Percentiles rank a stretch among this genome's conserved stretches.
These are phyloP conservation scores for Microbotryum lychnidis-dioicae DNA, from an alignment of 1,284 basidiomycete genomes.

Conservation along the genomic window DNA sequence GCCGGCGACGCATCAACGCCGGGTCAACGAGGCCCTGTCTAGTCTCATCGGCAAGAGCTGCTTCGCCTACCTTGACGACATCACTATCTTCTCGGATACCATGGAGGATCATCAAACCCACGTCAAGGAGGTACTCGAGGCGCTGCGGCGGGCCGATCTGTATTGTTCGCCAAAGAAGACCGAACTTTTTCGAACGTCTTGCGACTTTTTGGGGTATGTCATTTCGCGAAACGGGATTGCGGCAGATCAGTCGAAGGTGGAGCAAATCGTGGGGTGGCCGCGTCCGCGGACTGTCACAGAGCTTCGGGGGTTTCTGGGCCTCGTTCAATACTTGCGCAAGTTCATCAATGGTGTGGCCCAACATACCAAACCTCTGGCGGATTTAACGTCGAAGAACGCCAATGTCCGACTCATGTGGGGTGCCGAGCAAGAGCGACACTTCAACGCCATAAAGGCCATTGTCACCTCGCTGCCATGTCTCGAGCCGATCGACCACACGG, in stretches of 20 bases:
- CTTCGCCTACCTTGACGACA: too few relatives aligned
- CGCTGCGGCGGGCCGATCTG: too few relatives aligned
- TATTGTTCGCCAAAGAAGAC: too few relatives aligned
- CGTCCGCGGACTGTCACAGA: conserved; percentile 35
- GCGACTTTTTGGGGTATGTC: conserved; percentile 42
- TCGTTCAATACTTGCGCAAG: conserved; percentile 40
- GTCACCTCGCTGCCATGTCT: conserved; percentile 36
- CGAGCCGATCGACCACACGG: conserved; percentile 37
- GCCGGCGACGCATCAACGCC: too few relatives aligned
- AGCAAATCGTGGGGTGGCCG: conserved; percentile 42
- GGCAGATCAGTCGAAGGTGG: conserved; percentile 40
- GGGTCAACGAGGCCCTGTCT: too few relatives aligned
- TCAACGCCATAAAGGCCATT: conserved; percentile 42
- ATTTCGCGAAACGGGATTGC: conserved; percentile 39
- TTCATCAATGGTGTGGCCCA: conserved; percentile 42
- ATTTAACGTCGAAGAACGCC: too few relatives aligned
- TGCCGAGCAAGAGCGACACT: conserved; percentile 4
- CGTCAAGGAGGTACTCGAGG: too few relatives aligned
- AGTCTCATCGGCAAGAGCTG: too few relatives aligned
- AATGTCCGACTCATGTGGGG: conserved; percentile 3
- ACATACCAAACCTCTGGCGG: too few relatives aligned
- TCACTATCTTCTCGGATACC: too few relatives aligned
- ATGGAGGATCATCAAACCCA: too few relatives aligned
- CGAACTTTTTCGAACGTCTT: conserved; percentile 30
- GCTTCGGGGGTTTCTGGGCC: conserved; percentile 41